Percentiles rank a stretch among this genome's conserved stretches.
Conservation (phyloP, 148 eudicot species). For the Amaranthus palmeri region DNA sequence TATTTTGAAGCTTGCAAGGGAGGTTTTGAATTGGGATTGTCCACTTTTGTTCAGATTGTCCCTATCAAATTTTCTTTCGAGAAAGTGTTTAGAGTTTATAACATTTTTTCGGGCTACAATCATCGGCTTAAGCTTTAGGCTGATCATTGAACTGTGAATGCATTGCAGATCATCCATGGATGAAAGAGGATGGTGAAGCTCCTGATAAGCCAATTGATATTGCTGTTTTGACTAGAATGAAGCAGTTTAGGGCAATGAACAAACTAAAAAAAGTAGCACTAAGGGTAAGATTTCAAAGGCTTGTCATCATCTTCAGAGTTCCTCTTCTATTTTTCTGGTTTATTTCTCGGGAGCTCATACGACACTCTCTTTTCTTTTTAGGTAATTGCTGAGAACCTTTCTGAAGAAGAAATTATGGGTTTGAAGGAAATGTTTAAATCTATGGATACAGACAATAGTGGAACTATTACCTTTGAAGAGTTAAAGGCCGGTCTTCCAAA, state of each 20-base stretch:
- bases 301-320: not conserved
- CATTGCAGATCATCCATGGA: slow-evolving; percentile 90
- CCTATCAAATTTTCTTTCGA: not conserved
- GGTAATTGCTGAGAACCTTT: slow-evolving; percentile 96
- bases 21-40: not conserved
- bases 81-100: not conserved
- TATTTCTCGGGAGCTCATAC: slow-evolving; percentile 9
- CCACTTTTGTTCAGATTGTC: not conserved
- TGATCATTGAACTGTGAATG: slow-evolving; percentile 14
- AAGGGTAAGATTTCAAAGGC: slow-evolving; percentile 45
- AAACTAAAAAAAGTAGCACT: slow-evolving; percentile 95
- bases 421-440: slow-evolving; percentile 95
- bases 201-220: slow-evolving; percentile 94
- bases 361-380: slow-evolving; percentile 23
- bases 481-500: slow-evolving; percentile 87
- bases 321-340: not conserved
- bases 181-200: slow-evolving; percentile 97
- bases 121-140: not conserved
- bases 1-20: not conserved
- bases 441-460: slow-evolving; percentile 87
- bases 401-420: slow-evolving; percentile 96
- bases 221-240: slow-evolving; percentile 92
- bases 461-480: slow-evolving; percentile 91
- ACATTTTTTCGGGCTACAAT: not conserved
- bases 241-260: slow-evolving; percentile 99